phyloP scores from a whole-genome alignment of 2,329 filamentous ascomycete species.

The Colletotrichum neosansevieriae region DNA sequence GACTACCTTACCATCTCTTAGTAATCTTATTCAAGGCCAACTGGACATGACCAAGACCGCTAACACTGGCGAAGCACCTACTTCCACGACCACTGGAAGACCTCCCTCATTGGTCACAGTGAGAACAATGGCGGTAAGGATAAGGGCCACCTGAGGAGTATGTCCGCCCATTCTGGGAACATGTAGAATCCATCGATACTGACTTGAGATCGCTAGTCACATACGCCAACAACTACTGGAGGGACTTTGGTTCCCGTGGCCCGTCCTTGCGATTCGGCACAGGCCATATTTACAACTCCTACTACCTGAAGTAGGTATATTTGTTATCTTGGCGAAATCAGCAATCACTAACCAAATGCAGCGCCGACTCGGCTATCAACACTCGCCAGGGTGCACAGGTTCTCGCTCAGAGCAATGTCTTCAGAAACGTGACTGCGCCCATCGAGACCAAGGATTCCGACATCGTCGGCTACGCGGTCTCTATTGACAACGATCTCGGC shows the following conservation, averaged over 20 bases:
- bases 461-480: constrained; percentile 28
- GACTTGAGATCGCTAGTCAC: constrained; percentile 53
- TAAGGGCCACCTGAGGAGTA: constrained; percentile 63
- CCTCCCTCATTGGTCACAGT: constrained; percentile 70
- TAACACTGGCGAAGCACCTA: constrained; percentile 47
- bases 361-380: constrained; percentile 62
- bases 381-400: constrained; percentile 64
- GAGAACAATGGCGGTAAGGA: constrained; percentile 70
- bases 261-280: constrained; percentile 73
- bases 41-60: neutral
- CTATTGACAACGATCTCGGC: constrained; percentile 35
- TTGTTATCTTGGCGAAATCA: neutral
- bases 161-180: too few species aligned
- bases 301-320: constrained; percentile 52
- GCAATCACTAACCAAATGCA: constrained; percentile 9
- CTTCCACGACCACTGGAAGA: constrained; percentile 68
- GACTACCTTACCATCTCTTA: constrained; percentile 58
- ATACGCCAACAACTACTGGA: constrained; percentile 71
- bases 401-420: constrained; percentile 62
- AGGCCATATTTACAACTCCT: constrained; percentile 60
- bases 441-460: constrained; percentile 47
- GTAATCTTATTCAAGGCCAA: neutral
- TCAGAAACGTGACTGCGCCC: constrained; percentile 45
- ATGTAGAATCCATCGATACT: too few species aligned
- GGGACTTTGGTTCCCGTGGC: constrained; percentile 69